phyloP scores from a whole-genome alignment of 305 asterid species.

The Fraxinus latifolia region DNA sequence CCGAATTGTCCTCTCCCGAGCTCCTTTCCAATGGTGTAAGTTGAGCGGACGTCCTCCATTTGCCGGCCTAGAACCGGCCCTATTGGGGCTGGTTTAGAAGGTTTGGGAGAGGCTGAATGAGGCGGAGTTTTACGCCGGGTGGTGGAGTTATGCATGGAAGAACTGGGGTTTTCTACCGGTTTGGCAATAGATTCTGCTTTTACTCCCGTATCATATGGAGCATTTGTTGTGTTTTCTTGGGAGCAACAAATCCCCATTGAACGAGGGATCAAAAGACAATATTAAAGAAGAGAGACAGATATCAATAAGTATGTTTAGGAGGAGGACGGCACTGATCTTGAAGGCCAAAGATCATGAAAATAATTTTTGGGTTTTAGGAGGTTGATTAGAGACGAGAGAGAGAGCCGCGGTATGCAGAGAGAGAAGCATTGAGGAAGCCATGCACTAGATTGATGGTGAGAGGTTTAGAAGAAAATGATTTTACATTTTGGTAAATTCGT shows the following conservation, averaged over 20 bases:
- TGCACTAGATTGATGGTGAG: slow-evolving; percentile 7
- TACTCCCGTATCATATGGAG: background rate
- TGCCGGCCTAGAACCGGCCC: slow-evolving; percentile 19
- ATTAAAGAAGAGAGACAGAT: background rate
- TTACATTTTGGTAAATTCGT: background rate
- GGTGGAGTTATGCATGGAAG: slow-evolving; percentile 3
- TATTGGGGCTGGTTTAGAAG: background rate
- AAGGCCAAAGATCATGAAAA: background rate
- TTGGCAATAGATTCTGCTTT: background rate
- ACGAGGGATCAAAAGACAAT: background rate
- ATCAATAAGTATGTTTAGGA: background rate
- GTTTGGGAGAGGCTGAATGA: background rate
- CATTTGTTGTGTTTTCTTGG: background rate
- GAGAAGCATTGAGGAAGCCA: background rate
- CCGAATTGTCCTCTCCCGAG: slow-evolving; percentile 26
- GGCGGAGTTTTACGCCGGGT: background rate
- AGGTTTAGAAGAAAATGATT: background rate
- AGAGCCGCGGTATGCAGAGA: background rate
- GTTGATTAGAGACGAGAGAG: background rate
- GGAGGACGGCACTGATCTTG: background rate
- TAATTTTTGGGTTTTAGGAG: background rate
- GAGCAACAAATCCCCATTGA: slow-evolving; percentile 10
- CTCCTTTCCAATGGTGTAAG: slow-evolving; percentile 20
- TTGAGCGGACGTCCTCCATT: slow-evolving; percentile 16
- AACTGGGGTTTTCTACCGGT: background rate